phyloP scores from a whole-genome alignment of 2,329 filamentous ascomycete species.

The Pleomassaria siparia region DNA sequence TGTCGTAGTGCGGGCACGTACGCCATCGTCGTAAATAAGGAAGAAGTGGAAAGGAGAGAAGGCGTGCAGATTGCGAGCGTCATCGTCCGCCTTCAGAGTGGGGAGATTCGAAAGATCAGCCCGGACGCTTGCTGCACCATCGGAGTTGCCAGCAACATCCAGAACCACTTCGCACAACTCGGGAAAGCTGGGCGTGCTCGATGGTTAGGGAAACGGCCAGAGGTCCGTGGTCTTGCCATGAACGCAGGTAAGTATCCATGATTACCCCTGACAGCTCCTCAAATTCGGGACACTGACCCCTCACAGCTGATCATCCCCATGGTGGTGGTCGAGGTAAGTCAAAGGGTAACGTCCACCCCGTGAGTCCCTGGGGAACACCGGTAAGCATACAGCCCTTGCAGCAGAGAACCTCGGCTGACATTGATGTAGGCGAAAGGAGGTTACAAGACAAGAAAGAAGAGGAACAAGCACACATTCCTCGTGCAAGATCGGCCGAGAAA shows the following conservation, averaged over 20 bases:
- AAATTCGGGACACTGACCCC: slow-evolving; percentile 14
- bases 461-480: slow-evolving; percentile 90
- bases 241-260: slow-evolving; percentile 69
- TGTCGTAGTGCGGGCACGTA: slow-evolving; percentile 94
- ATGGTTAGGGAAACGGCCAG: slow-evolving; percentile 92
- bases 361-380: slow-evolving; percentile 94
- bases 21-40: slow-evolving; percentile 85
- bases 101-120: slow-evolving; percentile 85
- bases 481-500: slow-evolving; percentile 82
- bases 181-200: slow-evolving; percentile 93
- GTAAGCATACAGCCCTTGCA: slow-evolving; percentile 62
- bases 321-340: slow-evolving; percentile 99
- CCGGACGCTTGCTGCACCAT: slow-evolving; percentile 94
- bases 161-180: slow-evolving; percentile 85
- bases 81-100: slow-evolving; percentile 84
- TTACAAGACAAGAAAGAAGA: slow-evolving; percentile 87
- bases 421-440: slow-evolving; percentile 67
- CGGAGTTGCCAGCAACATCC: slow-evolving; percentile 88
- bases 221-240: slow-evolving; percentile 97
- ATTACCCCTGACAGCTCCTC: background rate
- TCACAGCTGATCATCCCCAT: slow-evolving; percentile 85
- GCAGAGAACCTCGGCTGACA: slow-evolving; percentile 15
- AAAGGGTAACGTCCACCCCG: slow-evolving; percentile 94
- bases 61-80: slow-evolving; percentile 74
- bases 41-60: slow-evolving; percentile 63